These are phyloP conservation scores for Ogataea parapolymorpha DNA, from an alignment of 805 yeast genomes.

Conservation along the genomic window DNA sequence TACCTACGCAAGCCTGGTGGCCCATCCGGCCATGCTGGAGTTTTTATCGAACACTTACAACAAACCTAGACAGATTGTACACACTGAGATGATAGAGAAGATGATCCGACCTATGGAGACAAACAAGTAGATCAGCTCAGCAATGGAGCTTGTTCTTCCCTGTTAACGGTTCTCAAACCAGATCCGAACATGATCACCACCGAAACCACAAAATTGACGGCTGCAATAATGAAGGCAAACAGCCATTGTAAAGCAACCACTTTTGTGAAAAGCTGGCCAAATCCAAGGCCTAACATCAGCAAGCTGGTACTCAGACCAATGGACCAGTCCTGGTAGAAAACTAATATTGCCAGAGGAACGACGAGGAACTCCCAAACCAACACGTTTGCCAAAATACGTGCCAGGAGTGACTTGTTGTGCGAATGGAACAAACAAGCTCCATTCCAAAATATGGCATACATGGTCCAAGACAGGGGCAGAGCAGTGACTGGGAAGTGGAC, in stretches of 20 bases:
- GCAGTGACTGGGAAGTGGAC: slow-evolving; percentile 68
- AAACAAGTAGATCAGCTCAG: slow-evolving; percentile 17
- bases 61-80: slow-evolving; percentile 37
- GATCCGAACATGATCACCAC: slow-evolving; percentile 44
- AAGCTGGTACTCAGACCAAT: slow-evolving; percentile 57
- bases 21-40: slow-evolving; percentile 52
- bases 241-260: slow-evolving; percentile 82
- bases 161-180: slow-evolving; percentile 15
- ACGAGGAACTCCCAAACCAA: slow-evolving; percentile 75
- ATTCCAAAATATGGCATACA: slow-evolving; percentile 77
- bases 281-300: slow-evolving; percentile 61
- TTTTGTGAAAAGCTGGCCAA: slow-evolving; percentile 66
- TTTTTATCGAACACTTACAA: slow-evolving; percentile 53
- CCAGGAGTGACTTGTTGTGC: slow-evolving; percentile 46
- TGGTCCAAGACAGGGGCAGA: slow-evolving; percentile 70
- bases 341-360: slow-evolving; percentile 56
- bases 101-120: slow-evolving; percentile 33
- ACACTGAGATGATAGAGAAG: slow-evolving; percentile 36
- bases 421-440: slow-evolving; percentile 75
- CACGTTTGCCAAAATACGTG: slow-evolving; percentile 68
- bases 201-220: slow-evolving; percentile 50
- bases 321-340: slow-evolving; percentile 67
- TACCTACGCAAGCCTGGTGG: slow-evolving; percentile 57
- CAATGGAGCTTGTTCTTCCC: slow-evolving; percentile 35
- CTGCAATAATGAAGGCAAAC: slow-evolving; percentile 69